Evolutionary conservation across 495 filamentous ascomycete species (phyloP).

Genomic region (Annulohypoxylon stygium): DNA sequence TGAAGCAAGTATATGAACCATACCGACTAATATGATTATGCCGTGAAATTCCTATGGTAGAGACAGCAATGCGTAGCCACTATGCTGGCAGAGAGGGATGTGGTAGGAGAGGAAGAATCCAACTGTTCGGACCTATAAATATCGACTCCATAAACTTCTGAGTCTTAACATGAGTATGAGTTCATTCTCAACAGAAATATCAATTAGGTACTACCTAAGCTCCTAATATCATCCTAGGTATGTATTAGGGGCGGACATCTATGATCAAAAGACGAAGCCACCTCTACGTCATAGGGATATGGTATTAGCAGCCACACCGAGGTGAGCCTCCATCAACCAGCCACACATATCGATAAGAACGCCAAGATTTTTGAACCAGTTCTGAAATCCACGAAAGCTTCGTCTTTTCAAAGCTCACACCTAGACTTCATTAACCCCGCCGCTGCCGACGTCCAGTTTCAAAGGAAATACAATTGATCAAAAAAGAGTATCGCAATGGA

Average conservation of each 20-base stretch:
- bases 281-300: slow-evolving; percentile 11
- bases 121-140: too few species aligned
- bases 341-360: slow-evolving; percentile 19
- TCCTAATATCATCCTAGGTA: too few species aligned
- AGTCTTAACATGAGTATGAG: too few species aligned
- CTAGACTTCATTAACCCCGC: background rate
- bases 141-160: too few species aligned
- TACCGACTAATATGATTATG: background rate
- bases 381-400: slow-evolving; percentile 34
- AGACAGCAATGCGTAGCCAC: background rate
- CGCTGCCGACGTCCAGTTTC: background rate
- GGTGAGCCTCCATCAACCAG: background rate
- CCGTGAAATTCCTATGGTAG: background rate
- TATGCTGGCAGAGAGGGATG: too few species aligned
- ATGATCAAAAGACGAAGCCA: slow-evolving; percentile 6
- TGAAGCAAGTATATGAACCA: background rate
- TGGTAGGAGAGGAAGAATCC: too few species aligned
- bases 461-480: background rate
- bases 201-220: too few species aligned
- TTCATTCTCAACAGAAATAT: too few species aligned
- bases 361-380: slow-evolving; percentile 2
- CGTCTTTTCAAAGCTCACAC: slow-evolving; percentile 32
- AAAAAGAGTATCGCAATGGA: slow-evolving; percentile 53
- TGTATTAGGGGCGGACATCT: background rate
- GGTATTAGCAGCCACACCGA: background rate